phyloP scores from a whole-genome alignment of 208 protist species.

The Lotmaria passim region DNA sequence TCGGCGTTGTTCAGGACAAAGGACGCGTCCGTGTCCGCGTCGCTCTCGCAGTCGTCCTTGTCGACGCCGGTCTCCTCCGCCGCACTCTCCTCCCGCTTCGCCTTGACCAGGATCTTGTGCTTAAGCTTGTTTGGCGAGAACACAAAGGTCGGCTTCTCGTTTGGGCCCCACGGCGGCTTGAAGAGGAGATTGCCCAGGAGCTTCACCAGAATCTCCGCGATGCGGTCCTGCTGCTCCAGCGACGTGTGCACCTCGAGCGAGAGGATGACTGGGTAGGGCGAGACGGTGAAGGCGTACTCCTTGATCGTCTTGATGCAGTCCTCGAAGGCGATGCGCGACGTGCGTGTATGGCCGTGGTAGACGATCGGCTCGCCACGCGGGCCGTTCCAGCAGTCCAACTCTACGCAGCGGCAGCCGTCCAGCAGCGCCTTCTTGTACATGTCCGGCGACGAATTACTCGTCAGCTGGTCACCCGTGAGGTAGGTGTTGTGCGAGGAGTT shows the following conservation, averaged over 20 bases:
- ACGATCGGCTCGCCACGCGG: constrained; percentile 70
- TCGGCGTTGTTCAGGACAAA: constrained; percentile 26
- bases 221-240: constrained; percentile 62
- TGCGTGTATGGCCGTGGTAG: constrained; percentile 84
- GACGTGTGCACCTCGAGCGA: constrained; percentile 82
- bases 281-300: constrained; percentile 65
- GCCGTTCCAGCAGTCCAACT: constrained; percentile 89
- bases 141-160: constrained; percentile 40
- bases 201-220: constrained; percentile 72
- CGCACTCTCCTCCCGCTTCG: constrained; percentile 41
- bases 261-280: constrained; percentile 80
- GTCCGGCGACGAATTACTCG: constrained; percentile 47
- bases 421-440: constrained; percentile 79
- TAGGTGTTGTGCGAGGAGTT: constrained; percentile 97
- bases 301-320: constrained; percentile 66
- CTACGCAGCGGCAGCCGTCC: constrained; percentile 82
- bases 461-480: constrained; percentile 93
- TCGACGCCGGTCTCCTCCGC: constrained; percentile 37
- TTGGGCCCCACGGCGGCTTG: constrained; percentile 41
- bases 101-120: constrained; percentile 70
- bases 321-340: constrained; percentile 71
- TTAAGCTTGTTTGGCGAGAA: constrained; percentile 65
- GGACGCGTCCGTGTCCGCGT: constrained; percentile 24
- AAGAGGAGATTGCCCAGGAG: constrained; percentile 64
- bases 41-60: constrained; percentile 43